Evolutionary conservation across 495 filamentous ascomycete species (phyloP), one percentile per base, ranked within the genome.

Genomic region (Penicillium daleae): DNA sequence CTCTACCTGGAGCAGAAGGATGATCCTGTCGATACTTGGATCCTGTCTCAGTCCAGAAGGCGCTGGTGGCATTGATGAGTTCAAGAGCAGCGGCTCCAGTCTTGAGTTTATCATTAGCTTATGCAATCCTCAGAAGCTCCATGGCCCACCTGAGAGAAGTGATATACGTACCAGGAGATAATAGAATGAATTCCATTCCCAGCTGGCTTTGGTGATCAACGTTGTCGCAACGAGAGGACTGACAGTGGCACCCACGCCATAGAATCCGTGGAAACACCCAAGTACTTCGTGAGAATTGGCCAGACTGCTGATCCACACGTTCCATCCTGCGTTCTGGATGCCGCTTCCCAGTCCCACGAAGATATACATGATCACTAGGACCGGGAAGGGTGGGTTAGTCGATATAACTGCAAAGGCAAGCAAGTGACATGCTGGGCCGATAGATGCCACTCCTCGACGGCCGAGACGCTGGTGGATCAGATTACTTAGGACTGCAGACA

Each of bases 361-460:
- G 49, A 82, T 73, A 67, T 84, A 83, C 66, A 84, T 71, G 33
- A 85, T 59, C 22, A 86, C 76, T 12, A 87, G 69, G 0, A 83
- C 83, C 8, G 85, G 83, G 53, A 81, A 88, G 0, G 84, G 84
- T 0, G 86, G 86, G 57, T 88, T 85, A 0, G 77, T 40, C n/a
- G 75, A 70, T 63, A 82, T 81, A 63, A 88, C 73, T 29, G 81
- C 70, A 66, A 83, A 87, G 3, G 89, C 81, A 3, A 89, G 56
- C 6, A 92, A 53, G 52, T 89, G 87, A 68, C 81, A 88, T 2
- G 70, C 50, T 0, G 90, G 88, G 0, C 76, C 85, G 15, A 92
- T 72, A 54, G 89, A 55, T 26, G 90, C 89, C 10, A 94, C 82
- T 17, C 92, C 92, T 0, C 86, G 85, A 61, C 91, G 89, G 7